Evolutionary conservation across 805 yeast genomes (phyloP).

Genomic region (Helenozyma rhizophorensis): DNA sequence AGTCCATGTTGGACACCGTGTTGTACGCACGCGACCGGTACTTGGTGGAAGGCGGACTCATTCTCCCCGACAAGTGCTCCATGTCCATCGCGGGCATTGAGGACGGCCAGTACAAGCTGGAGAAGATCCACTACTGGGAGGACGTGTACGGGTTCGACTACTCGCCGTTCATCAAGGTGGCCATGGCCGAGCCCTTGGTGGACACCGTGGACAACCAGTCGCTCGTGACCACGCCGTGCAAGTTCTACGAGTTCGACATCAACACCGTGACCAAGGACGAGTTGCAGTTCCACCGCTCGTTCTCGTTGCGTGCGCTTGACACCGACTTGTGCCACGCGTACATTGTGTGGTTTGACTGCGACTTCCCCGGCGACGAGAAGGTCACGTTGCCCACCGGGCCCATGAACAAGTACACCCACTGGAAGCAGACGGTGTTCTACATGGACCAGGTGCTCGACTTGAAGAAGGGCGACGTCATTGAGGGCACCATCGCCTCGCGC

Average conservation of each 20-base stretch:
- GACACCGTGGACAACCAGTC: slow-evolving; percentile 81
- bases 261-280: slow-evolving; percentile 84
- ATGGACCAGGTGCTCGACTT: slow-evolving; percentile 74
- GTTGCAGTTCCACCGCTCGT: slow-evolving; percentile 68
- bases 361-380: slow-evolving; percentile 67
- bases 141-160: slow-evolving; percentile 97
- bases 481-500: slow-evolving; percentile 66
- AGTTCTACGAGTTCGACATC: slow-evolving; percentile 78
- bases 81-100: slow-evolving; percentile 90
- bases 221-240: slow-evolving; percentile 68
- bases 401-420: slow-evolving; percentile 88
- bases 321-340: slow-evolving; percentile 84
- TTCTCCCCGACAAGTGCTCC: slow-evolving; percentile 90
- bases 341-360: slow-evolving; percentile 93
- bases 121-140: slow-evolving; percentile 91
- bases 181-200: slow-evolving; percentile 91
- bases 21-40: slow-evolving; percentile 90
- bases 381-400: slow-evolving; percentile 92
- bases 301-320: slow-evolving; percentile 67
- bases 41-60: slow-evolving; percentile 76
- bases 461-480: slow-evolving; percentile 69
- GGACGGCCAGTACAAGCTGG: slow-evolving; percentile 87
- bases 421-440: slow-evolving; percentile 98
- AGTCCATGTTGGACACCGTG: slow-evolving; percentile 97
- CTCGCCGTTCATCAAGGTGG: slow-evolving; percentile 80